A percentile compares a stretch with the other conserved stretches of the same genome.
These are phyloP conservation scores for Fagopyrum esculentum DNA, from an alignment of 148 eudicot genomes.

Conservation along the genomic window DNA sequence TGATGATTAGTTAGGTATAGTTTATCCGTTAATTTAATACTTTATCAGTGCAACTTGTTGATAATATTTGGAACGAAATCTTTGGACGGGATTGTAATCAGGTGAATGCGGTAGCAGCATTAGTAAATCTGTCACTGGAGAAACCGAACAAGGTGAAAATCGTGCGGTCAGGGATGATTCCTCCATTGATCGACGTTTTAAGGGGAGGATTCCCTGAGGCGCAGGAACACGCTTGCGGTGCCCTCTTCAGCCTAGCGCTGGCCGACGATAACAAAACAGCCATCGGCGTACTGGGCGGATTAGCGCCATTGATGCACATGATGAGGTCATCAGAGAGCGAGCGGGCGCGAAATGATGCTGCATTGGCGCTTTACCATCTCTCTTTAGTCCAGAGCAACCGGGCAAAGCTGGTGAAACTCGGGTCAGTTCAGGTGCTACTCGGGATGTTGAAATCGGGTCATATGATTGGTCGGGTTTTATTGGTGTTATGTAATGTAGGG, in stretches of 20 bases:
- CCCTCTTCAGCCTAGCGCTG: slow-evolving; percentile 74
- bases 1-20: too few species aligned
- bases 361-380: slow-evolving; percentile 73
- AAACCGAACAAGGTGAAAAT: slow-evolving; percentile 77
- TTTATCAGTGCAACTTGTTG: background rate
- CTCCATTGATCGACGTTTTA: slow-evolving; percentile 56
- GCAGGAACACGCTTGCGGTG: slow-evolving; percentile 83
- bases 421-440: slow-evolving; percentile 45
- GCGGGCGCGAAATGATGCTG: slow-evolving; percentile 71
- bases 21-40: background rate
- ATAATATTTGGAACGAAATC: background rate
- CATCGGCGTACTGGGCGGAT: slow-evolving; percentile 75
- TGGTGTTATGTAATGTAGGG: slow-evolving; percentile 67
- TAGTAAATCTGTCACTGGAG: slow-evolving; percentile 76
- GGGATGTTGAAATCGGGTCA: slow-evolving; percentile 52
- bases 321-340: slow-evolving; percentile 49
- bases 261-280: slow-evolving; percentile 83
- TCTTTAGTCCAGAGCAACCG: slow-evolving; percentile 71
- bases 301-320: slow-evolving; percentile 63
- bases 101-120: slow-evolving; percentile 60
- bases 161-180: slow-evolving; percentile 69
- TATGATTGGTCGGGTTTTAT: slow-evolving; percentile 50
- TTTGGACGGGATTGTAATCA: slow-evolving; percentile 6
- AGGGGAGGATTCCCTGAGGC: slow-evolving; percentile 62
- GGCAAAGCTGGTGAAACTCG: slow-evolving; percentile 59